phyloP scores from a whole-genome alignment of 169 alveolate species.

The Eimeria acervulina region DNA sequence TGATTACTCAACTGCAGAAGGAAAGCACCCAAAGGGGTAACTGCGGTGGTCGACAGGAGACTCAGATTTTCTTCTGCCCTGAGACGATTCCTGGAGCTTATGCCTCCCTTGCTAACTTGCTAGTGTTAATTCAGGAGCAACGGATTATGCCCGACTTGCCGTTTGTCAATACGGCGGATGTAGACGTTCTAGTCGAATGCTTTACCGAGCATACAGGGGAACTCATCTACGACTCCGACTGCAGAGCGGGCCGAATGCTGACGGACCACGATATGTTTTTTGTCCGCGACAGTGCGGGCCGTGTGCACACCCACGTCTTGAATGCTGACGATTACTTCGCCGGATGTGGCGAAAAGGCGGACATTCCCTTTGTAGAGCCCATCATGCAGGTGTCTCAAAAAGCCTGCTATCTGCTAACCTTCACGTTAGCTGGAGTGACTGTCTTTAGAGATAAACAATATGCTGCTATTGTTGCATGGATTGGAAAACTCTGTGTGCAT shows the following conservation, averaged over 20 bases:
- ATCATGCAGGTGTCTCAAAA: conserved; percentile 29
- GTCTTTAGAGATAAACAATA: background rate
- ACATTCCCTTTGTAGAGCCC: conserved; percentile 59
- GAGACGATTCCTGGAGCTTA: background rate
- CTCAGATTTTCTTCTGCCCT: background rate
- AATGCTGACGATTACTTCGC: conserved; percentile 78
- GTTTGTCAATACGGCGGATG: conserved; percentile 23
- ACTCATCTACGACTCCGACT: conserved; percentile 76
- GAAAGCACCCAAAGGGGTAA: background rate
- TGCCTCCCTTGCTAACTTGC: background rate
- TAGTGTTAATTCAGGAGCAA: conserved; percentile 42
- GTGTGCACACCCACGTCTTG: conserved; percentile 44
- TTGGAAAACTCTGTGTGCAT: background rate
- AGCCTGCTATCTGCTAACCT: background rate
- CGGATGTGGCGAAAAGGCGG: conserved; percentile 39
- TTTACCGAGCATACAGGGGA: conserved; percentile 72
- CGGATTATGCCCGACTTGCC: conserved; percentile 64
- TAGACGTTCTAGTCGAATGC: conserved; percentile 66
- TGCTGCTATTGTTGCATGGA: background rate
- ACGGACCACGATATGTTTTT: conserved; percentile 75
- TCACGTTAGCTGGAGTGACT: background rate
- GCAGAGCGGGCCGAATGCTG: conserved; percentile 66
- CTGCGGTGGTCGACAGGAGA: background rate
- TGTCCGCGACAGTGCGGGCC: conserved; percentile 20
- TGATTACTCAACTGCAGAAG: background rate